A percentile compares a stretch with the other conserved stretches of the same genome.
Conservation (phyloP, 345 rosid genomes). For the Anastatica hierochuntica region DNA sequence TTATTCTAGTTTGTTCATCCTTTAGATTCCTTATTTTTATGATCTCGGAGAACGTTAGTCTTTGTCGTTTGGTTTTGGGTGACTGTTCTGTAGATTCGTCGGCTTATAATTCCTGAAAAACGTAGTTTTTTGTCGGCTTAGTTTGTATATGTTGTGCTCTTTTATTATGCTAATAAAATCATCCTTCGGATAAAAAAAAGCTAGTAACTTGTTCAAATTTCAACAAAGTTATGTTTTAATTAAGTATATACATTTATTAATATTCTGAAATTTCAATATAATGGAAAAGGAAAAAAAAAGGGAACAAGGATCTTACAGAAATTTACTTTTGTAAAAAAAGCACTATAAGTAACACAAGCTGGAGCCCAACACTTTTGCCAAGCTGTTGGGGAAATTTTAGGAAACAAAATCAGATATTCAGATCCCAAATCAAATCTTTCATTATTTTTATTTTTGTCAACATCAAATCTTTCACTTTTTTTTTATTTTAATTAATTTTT, state of each 20-base stretch:
- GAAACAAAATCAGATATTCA: constrained; percentile 25
- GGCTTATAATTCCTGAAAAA: too few species aligned
- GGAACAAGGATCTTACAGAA: constrained; percentile 26
- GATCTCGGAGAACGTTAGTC: too few species aligned
- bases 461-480: constrained; percentile 21
- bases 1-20: too few species aligned
- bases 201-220: neutral
- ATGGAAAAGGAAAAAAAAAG: constrained; percentile 9
- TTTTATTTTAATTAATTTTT: neutral
- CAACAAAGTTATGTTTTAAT: neutral
- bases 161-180: too few species aligned
- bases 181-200: too few species aligned
- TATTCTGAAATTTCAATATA: neutral
- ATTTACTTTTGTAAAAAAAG: constrained; percentile 27
- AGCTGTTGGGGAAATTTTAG: constrained; percentile 30
- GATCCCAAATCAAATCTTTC: constrained; percentile 32
- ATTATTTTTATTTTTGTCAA: constrained; percentile 19
- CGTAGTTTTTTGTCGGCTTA: too few species aligned
- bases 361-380: constrained; percentile 31
- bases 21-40: too few species aligned
- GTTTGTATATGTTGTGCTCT: too few species aligned
- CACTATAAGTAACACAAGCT: constrained; percentile 26
- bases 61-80: too few species aligned
- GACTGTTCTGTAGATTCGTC: too few species aligned
- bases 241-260: neutral